Evolutionary conservation across 2,329 filamentous ascomycete genomes (phyloP).

Genomic region (Aspergillus niger): DNA sequence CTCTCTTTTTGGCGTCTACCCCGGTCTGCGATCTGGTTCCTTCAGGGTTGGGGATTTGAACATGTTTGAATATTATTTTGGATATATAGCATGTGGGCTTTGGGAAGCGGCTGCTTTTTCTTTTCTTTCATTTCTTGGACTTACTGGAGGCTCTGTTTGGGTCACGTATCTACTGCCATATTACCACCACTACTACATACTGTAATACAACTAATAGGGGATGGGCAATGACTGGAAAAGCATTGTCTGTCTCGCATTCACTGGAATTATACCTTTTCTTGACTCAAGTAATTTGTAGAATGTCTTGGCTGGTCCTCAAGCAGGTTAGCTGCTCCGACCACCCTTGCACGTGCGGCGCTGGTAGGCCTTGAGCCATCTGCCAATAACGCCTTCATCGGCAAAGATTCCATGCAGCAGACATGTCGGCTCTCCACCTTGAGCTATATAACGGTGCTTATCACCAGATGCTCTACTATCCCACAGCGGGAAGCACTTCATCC

Average conservation of each 20-base stretch:
- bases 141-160: conserved; percentile 23
- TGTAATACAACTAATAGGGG: conserved; percentile 20
- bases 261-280: not conserved
- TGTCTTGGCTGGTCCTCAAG: not conserved
- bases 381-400: not conserved
- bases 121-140: conserved; percentile 19
- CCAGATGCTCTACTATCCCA: not conserved
- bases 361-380: not conserved
- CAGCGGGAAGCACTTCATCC: not conserved
- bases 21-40: not conserved
- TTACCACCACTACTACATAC: conserved; percentile 11
- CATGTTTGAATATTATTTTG: conserved; percentile 6
- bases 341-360: conserved; percentile 4
- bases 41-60: conserved; percentile 7
- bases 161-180: conserved; percentile 26
- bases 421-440: not conserved
- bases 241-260: not conserved
- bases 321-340: not conserved
- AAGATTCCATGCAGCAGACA: not conserved
- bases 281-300: not conserved
- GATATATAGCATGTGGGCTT: conserved; percentile 32
- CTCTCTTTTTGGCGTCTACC: conserved; percentile 16
- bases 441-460: not conserved
- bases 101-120: conserved; percentile 28
- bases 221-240: conserved; percentile 9